Base-by-base conservation (phyloP, 2,329 filamentous ascomycete species). In the Colletotrichum horii region DNA sequence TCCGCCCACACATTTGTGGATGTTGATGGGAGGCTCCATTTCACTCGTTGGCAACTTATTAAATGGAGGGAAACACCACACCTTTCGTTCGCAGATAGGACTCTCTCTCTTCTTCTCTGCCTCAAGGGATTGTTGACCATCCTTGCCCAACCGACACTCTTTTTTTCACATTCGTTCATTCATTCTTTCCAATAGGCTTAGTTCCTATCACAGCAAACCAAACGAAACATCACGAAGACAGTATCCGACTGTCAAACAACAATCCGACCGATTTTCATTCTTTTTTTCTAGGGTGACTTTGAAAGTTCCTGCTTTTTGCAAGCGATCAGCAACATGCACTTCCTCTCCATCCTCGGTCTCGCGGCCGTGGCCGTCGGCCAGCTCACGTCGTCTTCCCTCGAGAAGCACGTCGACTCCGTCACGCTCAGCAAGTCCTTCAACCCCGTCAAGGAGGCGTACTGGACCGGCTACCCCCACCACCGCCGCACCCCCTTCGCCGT, bases 401-500 rank as follows among this genome's bases (percentile, higher is more conserved):
- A 79, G 68, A 82, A 79, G 71, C 80, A 83, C 61, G 82, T 83
- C 72, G 82, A 90, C 76, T 85, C 85, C 65, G 80, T 91, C 66
- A 83, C 86, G 34, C 85, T 92, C n/a, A 83, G 85, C 32, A 83
- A 83, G 76, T 83, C 85, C 38, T 92, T 92, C 83, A 88, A 90
- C 79, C 90, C 91, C 8, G 85, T 92, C 78, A 89, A 91, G 81
- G 86, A 86, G 22, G 87, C 90, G 11, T 93, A 93, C 86, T 92
- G 91, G 91, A 92, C 91, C 16, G 87, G 86, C 24, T 87, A 89
- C 61, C 89, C 90, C 60, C 91, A 93, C 78, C 91, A 93, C 80
- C 89, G 91, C 61, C 88, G 91, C 67, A 92, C 91, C 15, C 91
- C 91, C 8, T 93, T 93, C 76, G 87, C 91, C n/a, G 85, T 91